Evolutionary conservation across 495 filamentous ascomycete genomes (phyloP).

Genomic region (Evernia prunastri): DNA sequence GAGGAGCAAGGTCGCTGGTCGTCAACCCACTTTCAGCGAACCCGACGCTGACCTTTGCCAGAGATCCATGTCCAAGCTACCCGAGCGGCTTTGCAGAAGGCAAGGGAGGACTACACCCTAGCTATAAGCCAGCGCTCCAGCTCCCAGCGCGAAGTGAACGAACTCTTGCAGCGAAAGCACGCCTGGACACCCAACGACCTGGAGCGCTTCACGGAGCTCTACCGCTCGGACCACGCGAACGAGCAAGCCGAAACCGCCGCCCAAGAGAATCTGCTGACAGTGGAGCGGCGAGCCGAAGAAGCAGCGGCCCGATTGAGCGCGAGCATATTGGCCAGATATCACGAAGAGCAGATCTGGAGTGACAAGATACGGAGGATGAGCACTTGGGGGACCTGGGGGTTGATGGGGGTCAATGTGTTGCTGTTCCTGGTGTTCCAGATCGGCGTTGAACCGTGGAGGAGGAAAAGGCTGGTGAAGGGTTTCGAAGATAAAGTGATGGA

Average conservation of each 20-base stretch:
- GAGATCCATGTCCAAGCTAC: conserved; percentile 59
- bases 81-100: conserved; percentile 56
- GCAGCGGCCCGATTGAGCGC: conserved; percentile 65
- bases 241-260: conserved; percentile 80
- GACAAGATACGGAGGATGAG: conserved; percentile 94
- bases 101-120: conserved; percentile 67
- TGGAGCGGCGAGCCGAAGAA: conserved; percentile 72
- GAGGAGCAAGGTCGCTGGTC: conserved; percentile 53
- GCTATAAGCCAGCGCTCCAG: conserved; percentile 72
- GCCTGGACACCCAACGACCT: conserved; percentile 82
- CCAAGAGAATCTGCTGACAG: conserved; percentile 59
- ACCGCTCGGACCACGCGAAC: conserved; percentile 86
- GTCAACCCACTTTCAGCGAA: conserved; percentile 9
- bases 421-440: conserved; percentile 85
- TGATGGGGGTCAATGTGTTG: conserved; percentile 94
- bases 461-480: conserved; percentile 68
- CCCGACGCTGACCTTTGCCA: conserved; percentile 23
- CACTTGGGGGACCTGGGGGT: conserved; percentile 96
- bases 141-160: conserved; percentile 92
- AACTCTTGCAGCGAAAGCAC: conserved; percentile 87
- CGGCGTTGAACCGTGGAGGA: conserved; percentile 89
- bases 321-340: conserved; percentile 81
- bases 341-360: conserved; percentile 99
- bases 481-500: conserved; percentile 73
- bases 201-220: conserved; percentile 89